Percentiles rank a stretch among this genome's conserved stretches.
Conservation (phyloP, 345 rosid species). For the Syzygium jambos region DNA sequence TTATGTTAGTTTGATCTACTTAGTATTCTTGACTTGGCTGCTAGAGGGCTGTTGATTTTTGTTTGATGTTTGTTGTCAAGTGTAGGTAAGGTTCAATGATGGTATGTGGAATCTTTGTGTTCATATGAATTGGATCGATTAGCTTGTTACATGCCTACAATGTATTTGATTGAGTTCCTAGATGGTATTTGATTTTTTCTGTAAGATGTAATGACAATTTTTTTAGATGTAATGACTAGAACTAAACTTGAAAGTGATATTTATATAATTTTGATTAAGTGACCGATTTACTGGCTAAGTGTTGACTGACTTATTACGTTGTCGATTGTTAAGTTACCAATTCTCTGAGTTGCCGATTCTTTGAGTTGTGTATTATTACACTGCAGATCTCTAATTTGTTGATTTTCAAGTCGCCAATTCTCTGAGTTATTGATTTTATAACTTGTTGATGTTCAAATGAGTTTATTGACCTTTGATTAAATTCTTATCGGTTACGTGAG, state of each 20-base stretch:
- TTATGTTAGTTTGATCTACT: not conserved
- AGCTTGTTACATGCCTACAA: not conserved
- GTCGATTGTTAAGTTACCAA: not conserved
- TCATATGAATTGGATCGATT: not conserved
- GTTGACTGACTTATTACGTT: not conserved
- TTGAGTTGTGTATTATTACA: not conserved
- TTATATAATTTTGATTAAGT: not conserved
- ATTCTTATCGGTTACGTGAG: not conserved
- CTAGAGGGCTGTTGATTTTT: not conserved
- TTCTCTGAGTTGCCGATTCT: not conserved
- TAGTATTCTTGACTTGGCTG: not conserved
- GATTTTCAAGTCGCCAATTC: not conserved
- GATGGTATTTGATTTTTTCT: not conserved
- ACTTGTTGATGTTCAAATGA: not conserved
- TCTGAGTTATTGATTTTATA: not conserved
- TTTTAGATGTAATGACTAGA: not conserved
- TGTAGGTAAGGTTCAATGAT: not conserved
- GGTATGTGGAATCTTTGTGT: not conserved
- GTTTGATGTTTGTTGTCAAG: not conserved
- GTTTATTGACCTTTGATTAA: not conserved
- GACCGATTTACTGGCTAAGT: not conserved
- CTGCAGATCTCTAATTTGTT: not conserved
- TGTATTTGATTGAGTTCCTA: no score
- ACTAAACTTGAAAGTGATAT: not conserved
- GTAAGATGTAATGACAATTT: not conserved